phyloP scores from a whole-genome alignment of 306 rosid species.

The Cucurbita moschata region DNA sequence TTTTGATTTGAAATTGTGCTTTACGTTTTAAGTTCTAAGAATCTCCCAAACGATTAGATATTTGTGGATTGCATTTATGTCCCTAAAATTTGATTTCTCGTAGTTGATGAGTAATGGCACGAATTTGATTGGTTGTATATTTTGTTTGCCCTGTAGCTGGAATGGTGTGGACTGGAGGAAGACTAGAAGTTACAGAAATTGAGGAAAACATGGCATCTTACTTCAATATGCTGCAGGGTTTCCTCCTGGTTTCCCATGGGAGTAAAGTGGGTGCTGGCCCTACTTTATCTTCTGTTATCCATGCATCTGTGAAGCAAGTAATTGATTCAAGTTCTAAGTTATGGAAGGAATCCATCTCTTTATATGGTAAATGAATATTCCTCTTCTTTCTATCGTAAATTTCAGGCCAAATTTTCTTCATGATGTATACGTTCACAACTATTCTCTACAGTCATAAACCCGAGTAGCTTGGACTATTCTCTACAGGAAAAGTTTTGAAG shows the following conservation, averaged over 20 bases:
- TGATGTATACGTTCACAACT: background rate
- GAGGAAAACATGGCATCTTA: conserved; percentile 65
- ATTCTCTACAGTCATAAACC: background rate
- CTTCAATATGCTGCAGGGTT: conserved; percentile 65
- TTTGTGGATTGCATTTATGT: too few species aligned
- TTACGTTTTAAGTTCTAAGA: background rate
- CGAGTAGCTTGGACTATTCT: background rate
- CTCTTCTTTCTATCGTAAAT: background rate
- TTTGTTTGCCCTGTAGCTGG: conserved; percentile 43
- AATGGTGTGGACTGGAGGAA: conserved; percentile 80
- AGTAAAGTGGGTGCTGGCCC: conserved; percentile 62
- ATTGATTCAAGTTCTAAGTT: conserved; percentile 67
- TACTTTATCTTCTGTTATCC: conserved; percentile 49
- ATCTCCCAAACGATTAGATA: background rate
- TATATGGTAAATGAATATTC: conserved; percentile 34
- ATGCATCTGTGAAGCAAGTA: conserved; percentile 50
- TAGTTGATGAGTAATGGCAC: background rate
- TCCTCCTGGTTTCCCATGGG: conserved; percentile 74
- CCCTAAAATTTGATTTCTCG: background rate
- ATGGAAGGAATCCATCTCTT: conserved; percentile 50
- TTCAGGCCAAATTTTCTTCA: background rate
- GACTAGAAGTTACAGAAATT: conserved; percentile 34
- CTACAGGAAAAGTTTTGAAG: background rate
- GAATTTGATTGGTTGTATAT: background rate
- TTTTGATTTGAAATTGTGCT: background rate